These are phyloP conservation scores for Fomitopsis pulvina DNA, from an alignment of 768 basidiomycete genomes.

Conservation along the genomic window DNA sequence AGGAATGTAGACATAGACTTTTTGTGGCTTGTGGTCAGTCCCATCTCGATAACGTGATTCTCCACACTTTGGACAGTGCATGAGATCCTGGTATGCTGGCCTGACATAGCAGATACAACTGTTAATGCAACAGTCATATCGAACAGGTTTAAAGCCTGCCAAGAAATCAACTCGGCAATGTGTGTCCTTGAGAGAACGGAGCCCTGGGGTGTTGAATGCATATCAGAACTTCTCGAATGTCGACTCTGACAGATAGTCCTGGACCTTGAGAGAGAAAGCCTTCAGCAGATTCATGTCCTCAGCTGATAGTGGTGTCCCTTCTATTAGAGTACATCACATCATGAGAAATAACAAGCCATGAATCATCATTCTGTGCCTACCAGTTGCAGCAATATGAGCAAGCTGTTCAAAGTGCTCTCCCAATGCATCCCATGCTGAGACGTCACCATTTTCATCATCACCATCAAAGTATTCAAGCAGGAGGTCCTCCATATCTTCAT, in stretches of 20 bases:
- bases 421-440: not conserved
- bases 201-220: not conserved
- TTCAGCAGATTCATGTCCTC: not conserved
- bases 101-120: slow-evolving; percentile 35
- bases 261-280: not conserved
- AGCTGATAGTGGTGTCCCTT: not conserved
- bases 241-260: not conserved
- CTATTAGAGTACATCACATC: no score
- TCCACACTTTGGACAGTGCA: slow-evolving; percentile 31
- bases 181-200: not conserved
- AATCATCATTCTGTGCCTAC: not conserved
- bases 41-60: slow-evolving; percentile 18
- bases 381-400: not conserved
- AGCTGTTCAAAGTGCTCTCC: not conserved
- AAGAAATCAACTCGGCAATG: slow-evolving; percentile 21
- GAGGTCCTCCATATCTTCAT: not conserved
- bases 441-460: not conserved
- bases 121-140: slow-evolving; percentile 37
- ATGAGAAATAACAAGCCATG: not conserved
- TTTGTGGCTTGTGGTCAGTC: slow-evolving; percentile 14
- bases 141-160: slow-evolving; percentile 25
- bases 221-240: not conserved
- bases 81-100: slow-evolving; percentile 16
- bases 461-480: not conserved
- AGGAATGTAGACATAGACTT: slow-evolving; percentile 32